Base-by-base conservation (phyloP, 2,329 filamentous ascomycete species). In the Aspergillus pseudoviridinutans region DNA sequence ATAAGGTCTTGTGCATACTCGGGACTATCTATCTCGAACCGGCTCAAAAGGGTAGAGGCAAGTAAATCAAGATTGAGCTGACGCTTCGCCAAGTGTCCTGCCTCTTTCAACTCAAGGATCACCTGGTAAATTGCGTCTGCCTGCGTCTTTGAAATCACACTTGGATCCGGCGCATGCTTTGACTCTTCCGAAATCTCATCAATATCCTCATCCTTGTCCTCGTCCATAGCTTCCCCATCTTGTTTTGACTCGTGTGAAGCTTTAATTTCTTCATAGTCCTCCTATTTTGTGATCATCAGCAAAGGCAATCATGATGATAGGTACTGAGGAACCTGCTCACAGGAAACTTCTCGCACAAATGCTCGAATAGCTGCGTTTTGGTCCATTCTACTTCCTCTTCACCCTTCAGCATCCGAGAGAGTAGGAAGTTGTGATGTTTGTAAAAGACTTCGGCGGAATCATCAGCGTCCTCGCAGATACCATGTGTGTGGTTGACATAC, bases 371-470 rank as follows among this genome's bases (percentile, higher is more conserved):
- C 59, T 72, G 72, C 8, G 76, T 78, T 38, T 72, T 71, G 7
- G 69, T 68, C 79, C 79, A 80, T 52, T 78, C 68, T 38, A 79
- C 66, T 49, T 70, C 71, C 62, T 79, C 77, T 58, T 75, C 73
- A 3, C 73, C 76, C 59, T 76, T 74, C 20, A 79, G 63, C 78
- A 80, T 80, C 46, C 77, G 74, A 22, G 70, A 74, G 14, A 80
- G 70, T n/a, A 80, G 64, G 58, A 80, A 80, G 41, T 66, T 61
- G 53, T 74, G 73, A 58, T 80, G 76, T 56, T 75, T 75, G 54
- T 77, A 69, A 52, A 80, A 78, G 2, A 76, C 73, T 55, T 79
- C 78, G 25, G 73, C 73, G n/a, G 77, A 76, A 53, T 80, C 77
- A 47, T 79, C 76, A 20, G 71, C 69, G 57, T 77, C 76, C 59